Conservation (phyloP, 805 yeast species). For the Hanseniaspora meyeri region DNA sequence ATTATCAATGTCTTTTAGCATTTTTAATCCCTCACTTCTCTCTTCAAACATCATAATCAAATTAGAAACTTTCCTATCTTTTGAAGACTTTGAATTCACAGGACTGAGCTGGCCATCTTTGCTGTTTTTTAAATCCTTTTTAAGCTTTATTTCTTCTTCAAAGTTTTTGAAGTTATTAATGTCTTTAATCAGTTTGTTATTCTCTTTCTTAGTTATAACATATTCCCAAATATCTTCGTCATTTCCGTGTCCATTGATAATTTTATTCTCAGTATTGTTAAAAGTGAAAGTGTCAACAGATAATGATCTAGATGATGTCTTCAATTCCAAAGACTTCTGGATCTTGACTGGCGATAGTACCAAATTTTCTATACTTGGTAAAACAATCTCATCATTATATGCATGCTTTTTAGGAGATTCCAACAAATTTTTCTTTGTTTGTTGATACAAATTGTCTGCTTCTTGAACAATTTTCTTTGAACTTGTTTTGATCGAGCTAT, state of each 20-base stretch:
- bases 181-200: conserved; percentile 8
- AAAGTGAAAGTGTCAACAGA: not conserved
- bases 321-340: not conserved
- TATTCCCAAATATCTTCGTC: conserved; percentile 13
- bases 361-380: not conserved
- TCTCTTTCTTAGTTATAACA: conserved; percentile 12
- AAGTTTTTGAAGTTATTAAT: conserved; percentile 4
- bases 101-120: not conserved
- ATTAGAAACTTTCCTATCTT: conserved; percentile 10
- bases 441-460: not conserved
- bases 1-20: not conserved
- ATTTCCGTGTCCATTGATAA: conserved; percentile 12
- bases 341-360: conserved; percentile 8
- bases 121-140: not conserved
- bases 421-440: not conserved
- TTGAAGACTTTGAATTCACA: not conserved
- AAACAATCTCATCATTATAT: not conserved
- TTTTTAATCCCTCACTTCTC: conserved; percentile 3
- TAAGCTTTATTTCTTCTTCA: conserved; percentile 6
- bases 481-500: not conserved
- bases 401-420: not conserved
- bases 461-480: not conserved
- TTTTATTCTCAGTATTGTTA: not conserved
- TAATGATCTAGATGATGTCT: conserved; percentile 5
- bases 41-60: conserved; percentile 12